phyloP scores from a whole-genome alignment of 352 stramenopile genomes.

The Phytophthora pseudosyringae region DNA sequence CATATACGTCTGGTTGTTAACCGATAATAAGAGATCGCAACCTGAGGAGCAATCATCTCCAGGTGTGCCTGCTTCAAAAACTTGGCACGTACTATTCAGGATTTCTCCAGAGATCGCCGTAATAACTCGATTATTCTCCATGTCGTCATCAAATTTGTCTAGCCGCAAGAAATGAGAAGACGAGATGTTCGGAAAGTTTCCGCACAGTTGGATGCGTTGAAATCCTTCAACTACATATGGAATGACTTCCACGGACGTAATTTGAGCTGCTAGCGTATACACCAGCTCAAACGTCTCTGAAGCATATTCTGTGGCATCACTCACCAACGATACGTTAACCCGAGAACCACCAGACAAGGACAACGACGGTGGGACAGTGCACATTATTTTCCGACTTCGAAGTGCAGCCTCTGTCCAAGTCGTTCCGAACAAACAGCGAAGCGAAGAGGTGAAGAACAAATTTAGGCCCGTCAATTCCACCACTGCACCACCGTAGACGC shows the following conservation, averaged over 20 bases:
- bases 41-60: constrained; percentile 18
- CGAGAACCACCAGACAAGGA: background rate
- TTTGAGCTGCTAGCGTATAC: constrained; percentile 35
- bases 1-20: constrained; percentile 50
- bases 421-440: constrained; percentile 48
- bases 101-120: constrained; percentile 4
- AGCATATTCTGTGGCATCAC: constrained; percentile 18
- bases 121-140: background rate
- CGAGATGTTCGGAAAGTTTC: constrained; percentile 14
- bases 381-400: constrained; percentile 32
- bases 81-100: constrained; percentile 25
- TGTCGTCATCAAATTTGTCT: constrained; percentile 14
- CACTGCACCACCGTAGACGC: constrained; percentile 35
- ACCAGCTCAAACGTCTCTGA: constrained; percentile 38
- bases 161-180: constrained; percentile 24
- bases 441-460: constrained; percentile 30
- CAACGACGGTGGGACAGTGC: constrained; percentile 27
- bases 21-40: constrained; percentile 46
- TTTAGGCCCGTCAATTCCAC: constrained; percentile 44
- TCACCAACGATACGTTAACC: constrained; percentile 43
- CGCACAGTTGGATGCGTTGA: constrained; percentile 25
- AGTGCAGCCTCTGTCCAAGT: constrained; percentile 27
- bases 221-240: constrained; percentile 7
- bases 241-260: constrained; percentile 33
- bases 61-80: constrained; percentile 12